phyloP scores from a whole-genome alignment of 805 yeast species.

The Cyberlindnera veronae region DNA sequence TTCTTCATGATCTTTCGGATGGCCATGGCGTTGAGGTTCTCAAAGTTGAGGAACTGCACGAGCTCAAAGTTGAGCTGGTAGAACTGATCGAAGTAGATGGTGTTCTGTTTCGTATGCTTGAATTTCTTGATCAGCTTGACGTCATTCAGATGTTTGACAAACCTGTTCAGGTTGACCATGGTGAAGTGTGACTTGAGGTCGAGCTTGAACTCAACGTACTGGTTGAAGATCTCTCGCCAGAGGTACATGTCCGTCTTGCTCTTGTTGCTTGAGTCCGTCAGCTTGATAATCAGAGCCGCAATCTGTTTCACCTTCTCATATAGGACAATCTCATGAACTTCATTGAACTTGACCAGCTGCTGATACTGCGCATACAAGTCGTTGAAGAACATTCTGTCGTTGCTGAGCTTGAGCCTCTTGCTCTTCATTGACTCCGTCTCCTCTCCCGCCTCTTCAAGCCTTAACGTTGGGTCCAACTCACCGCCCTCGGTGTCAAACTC shows the following conservation, averaged over 20 bases:
- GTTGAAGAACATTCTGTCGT: slow-evolving; percentile 20
- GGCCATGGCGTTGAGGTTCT: slow-evolving; percentile 59
- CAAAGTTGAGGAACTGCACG: slow-evolving; percentile 55
- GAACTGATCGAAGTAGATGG: slow-evolving; percentile 46
- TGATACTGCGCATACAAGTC: slow-evolving; percentile 16
- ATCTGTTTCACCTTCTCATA: slow-evolving; percentile 10
- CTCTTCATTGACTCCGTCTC: slow-evolving; percentile 12
- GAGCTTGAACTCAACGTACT: slow-evolving; percentile 63
- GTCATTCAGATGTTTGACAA: slow-evolving; percentile 37
- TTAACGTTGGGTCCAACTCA: slow-evolving; percentile 9
- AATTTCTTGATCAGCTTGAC: slow-evolving; percentile 36
- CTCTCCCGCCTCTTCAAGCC: slow-evolving; percentile 10
- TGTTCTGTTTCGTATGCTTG: slow-evolving; percentile 43
- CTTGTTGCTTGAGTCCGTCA: slow-evolving; percentile 23
- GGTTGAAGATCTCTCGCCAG: slow-evolving; percentile 67
- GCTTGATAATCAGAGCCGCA: slow-evolving; percentile 31
- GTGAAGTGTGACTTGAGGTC: slow-evolving; percentile 49
- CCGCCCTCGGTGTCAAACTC: slow-evolving; percentile 15
- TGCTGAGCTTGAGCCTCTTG: slow-evolving; percentile 7
- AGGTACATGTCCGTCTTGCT: slow-evolving; percentile 53
- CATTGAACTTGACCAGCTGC: slow-evolving; percentile 35
- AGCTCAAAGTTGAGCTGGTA: slow-evolving; percentile 50
- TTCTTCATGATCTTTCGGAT: slow-evolving; percentile 67
- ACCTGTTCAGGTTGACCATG: slow-evolving; percentile 44
- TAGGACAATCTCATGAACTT: slow-evolving; percentile 43